Evolutionary conservation across 257 asterid species (phyloP).

Genomic region (Plantago major): DNA sequence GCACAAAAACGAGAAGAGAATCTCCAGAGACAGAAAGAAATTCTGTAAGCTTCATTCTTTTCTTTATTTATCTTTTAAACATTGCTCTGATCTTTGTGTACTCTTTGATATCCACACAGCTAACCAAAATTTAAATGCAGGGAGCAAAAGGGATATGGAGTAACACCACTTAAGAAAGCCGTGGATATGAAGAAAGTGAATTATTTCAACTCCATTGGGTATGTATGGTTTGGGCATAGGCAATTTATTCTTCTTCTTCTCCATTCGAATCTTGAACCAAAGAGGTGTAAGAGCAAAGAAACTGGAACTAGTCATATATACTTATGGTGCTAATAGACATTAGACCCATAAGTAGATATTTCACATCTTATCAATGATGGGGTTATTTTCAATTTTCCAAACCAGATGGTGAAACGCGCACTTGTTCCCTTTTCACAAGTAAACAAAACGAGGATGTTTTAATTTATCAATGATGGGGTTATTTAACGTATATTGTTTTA

Average conservation of each 20-base stretch:
- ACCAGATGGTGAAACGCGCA: not conserved
- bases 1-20: conserved; percentile 55
- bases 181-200: conserved; percentile 71
- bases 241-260: not conserved
- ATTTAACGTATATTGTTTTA: too few species aligned
- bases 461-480: not conserved
- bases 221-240: conserved; percentile 20
- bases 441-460: not conserved
- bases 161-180: conserved; percentile 73
- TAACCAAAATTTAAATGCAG: conserved; percentile 35
- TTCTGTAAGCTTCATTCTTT: conserved; percentile 36
- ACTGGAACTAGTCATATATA: not conserved
- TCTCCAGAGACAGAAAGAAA: conserved; percentile 48
- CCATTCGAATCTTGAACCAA: not conserved
- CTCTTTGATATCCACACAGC: conserved; percentile 13
- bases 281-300: not conserved
- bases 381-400: not conserved
- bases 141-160: conserved; percentile 83
- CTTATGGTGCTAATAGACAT: not conserved
- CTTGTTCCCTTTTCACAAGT: too few species aligned
- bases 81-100: conserved; percentile 3
- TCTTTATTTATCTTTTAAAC: conserved; percentile 3
- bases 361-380: too few species aligned
- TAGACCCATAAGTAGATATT: too few species aligned
- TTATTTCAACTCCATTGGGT: conserved; percentile 77